These are phyloP conservation scores for Trichosporon inkin DNA, from an alignment of 1,284 basidiomycete genomes.

Conservation along the genomic window DNA sequence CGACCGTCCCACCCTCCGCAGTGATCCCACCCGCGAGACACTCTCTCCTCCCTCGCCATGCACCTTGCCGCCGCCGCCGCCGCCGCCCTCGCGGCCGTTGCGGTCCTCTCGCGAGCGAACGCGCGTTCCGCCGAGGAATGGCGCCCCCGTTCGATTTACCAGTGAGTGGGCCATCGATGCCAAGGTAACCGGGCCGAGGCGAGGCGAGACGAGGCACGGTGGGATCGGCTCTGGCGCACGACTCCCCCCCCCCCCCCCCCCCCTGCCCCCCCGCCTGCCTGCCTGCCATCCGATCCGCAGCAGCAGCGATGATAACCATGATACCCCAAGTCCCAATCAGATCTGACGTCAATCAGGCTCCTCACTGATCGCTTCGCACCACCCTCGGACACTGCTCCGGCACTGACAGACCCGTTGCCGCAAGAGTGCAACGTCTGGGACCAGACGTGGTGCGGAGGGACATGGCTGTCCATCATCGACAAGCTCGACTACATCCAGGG, in stretches of 20 bases:
- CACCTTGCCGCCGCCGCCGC: slow-evolving; percentile 6
- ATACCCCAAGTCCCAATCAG: neutral
- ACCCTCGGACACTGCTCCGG: slow-evolving; percentile 56
- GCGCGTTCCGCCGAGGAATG: slow-evolving; percentile 44
- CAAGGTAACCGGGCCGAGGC: neutral
- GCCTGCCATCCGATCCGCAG: neutral
- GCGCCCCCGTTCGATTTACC: slow-evolving; percentile 49
- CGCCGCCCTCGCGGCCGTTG: slow-evolving; percentile 18
- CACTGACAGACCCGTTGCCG: slow-evolving; percentile 53
- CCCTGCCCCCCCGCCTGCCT: no score
- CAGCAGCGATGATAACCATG: slow-evolving; percentile 11
- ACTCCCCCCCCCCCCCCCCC: neutral
- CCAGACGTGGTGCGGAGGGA: slow-evolving; percentile 65
- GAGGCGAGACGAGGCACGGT: neutral
- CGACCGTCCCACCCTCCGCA: no score
- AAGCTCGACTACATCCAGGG: slow-evolving; percentile 73
- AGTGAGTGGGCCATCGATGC: slow-evolving; percentile 38
- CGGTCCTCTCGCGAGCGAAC: slow-evolving; percentile 15
- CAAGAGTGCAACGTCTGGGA: slow-evolving; percentile 29
- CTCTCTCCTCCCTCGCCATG: neutral
- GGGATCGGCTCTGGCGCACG: neutral
- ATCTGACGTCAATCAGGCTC: slow-evolving; percentile 52
- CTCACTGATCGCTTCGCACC: slow-evolving; percentile 71
- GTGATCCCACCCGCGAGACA: neutral
- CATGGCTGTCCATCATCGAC: slow-evolving; percentile 66